phyloP scores from a whole-genome alignment of 495 filamentous ascomycete species.

The Neurospora intermedia region DNA sequence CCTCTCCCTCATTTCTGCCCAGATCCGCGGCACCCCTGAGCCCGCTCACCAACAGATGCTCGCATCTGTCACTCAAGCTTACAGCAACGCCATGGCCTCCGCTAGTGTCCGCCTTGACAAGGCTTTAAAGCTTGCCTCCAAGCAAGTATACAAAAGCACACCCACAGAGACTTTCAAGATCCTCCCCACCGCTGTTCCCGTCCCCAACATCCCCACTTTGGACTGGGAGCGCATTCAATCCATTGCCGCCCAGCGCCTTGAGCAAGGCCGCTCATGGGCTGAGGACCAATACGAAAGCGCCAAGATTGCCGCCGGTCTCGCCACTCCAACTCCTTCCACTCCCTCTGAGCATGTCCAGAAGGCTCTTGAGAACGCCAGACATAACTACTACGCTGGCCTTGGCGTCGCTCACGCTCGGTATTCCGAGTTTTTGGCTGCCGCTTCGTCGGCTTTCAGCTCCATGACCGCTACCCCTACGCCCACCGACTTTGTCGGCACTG shows the following conservation, averaged over 20 bases:
- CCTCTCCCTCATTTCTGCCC: constrained; percentile 50
- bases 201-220: constrained; percentile 16
- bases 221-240: constrained; percentile 37
- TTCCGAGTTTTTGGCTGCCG: constrained; percentile 58
- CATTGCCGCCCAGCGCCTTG: constrained; percentile 52
- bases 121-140: constrained; percentile 37
- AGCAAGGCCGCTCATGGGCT: constrained; percentile 52
- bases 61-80: constrained; percentile 55
- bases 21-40: constrained; percentile 54
- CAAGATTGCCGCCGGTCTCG: constrained; percentile 44
- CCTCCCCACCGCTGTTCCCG: constrained; percentile 15
- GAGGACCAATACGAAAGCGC: constrained; percentile 53
- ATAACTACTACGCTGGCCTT: constrained; percentile 67
- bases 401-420: constrained; percentile 70
- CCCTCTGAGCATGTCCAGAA: constrained; percentile 37
- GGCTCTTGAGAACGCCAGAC: constrained; percentile 48
- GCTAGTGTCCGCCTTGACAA: constrained; percentile 48
- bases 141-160: constrained; percentile 30
- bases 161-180: constrained; percentile 28
- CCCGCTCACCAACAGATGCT: constrained; percentile 54
- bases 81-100: constrained; percentile 52
- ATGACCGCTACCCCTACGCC: constrained; percentile 39
- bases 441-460: constrained; percentile 48
- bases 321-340: constrained; percentile 42
- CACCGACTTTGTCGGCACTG: constrained; percentile 32